Evolutionary conservation across 225 moss, liverwort and hornwort genomes (phyloP).

Genomic region (Neckera pumila): DNA sequence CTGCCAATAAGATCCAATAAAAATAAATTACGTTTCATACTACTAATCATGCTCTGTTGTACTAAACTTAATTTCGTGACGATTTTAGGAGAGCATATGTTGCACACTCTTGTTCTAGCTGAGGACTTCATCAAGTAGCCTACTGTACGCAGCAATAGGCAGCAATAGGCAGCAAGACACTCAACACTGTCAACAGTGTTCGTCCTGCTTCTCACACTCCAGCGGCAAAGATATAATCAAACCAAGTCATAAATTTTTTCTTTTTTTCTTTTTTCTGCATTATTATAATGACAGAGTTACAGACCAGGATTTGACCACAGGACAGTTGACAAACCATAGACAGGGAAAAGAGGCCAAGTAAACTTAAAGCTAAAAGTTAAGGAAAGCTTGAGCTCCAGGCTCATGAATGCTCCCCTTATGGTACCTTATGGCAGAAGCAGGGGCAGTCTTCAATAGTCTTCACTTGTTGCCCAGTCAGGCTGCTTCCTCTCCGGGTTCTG

Average conservation of each 20-base stretch:
- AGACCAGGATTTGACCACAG: slow-evolving; percentile 8
- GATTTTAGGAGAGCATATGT: not conserved
- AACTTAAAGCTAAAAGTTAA: not conserved
- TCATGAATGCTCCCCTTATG: slow-evolving; percentile 1
- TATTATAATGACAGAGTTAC: not conserved
- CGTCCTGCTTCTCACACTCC: not conserved
- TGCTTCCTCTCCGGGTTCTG: not conserved
- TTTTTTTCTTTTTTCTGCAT: too few species aligned
- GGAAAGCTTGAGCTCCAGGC: not conserved
- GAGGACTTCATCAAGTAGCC: not conserved
- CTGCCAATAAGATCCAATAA: too few species aligned
- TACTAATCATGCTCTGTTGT: not conserved
- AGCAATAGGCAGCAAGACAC: not conserved
- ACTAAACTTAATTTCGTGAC: not conserved
- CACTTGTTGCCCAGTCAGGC: not conserved
- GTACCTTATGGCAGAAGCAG: not conserved
- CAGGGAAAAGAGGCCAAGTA: not conserved
- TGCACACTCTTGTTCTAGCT: not conserved
- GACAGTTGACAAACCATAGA: slow-evolving; percentile 4
- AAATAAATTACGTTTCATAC: not conserved
- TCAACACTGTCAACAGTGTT: not conserved
- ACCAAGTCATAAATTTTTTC: not conserved
- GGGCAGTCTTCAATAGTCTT: not conserved
- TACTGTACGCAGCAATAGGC: not conserved
- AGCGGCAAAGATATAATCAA: not conserved